Evolutionary conservation across 306 rosid genomes (phyloP).

Genomic region (Acacia crassicarpa): DNA sequence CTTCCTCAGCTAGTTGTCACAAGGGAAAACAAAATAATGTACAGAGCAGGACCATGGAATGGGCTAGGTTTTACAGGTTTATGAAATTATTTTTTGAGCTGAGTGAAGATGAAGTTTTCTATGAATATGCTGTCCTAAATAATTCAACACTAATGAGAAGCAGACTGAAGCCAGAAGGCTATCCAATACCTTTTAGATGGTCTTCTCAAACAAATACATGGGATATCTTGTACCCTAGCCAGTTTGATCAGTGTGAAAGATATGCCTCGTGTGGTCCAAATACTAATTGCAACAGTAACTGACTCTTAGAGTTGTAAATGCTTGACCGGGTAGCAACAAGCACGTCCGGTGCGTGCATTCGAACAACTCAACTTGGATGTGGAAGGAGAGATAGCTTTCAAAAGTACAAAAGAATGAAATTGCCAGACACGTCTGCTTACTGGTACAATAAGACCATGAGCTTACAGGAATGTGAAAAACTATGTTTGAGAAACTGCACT

Average conservation of each 20-base stretch:
- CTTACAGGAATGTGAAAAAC: conserved; percentile 10
- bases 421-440: conserved; percentile 30
- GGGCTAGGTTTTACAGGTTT: conserved; percentile 7
- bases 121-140: background rate
- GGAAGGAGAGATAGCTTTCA: conserved; percentile 2
- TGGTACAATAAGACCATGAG: conserved; percentile 10
- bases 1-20: conserved; percentile 24
- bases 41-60: conserved; percentile 26
- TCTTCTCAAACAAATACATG: background rate
- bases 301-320: background rate
- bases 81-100: background rate
- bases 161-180: background rate
- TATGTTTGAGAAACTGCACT: conserved; percentile 27
- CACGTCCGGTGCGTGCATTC: conserved; percentile 8
- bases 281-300: background rate
- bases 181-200: background rate
- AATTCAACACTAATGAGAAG: background rate
- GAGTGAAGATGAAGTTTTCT: conserved; percentile 13
- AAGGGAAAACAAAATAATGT: background rate
- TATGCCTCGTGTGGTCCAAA: conserved; percentile 26
- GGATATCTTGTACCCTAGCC: background rate
- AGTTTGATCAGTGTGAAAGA: conserved; percentile 3
- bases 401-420: conserved; percentile 25
- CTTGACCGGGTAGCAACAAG: background rate
- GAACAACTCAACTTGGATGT: conserved; percentile 16